phyloP scores from a whole-genome alignment of 1,284 basidiomycete genomes.

The Apiotrichum brassicae region DNA sequence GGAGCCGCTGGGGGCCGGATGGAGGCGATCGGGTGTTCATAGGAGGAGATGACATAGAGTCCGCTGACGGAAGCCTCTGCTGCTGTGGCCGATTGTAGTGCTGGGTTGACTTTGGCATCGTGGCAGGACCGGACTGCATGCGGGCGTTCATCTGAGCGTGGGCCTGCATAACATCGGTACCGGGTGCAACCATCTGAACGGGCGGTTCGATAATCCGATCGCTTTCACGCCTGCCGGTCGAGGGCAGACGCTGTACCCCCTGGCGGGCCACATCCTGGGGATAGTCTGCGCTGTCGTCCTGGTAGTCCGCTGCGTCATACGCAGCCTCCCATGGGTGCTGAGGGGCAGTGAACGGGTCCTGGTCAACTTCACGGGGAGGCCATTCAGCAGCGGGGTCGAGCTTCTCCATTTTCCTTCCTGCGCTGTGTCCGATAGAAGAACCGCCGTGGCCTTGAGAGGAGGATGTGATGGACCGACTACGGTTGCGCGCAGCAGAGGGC shows the following conservation, averaged over 20 bases:
- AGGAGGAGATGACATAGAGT: too few species aligned
- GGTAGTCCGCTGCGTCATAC: slow-evolving; percentile 1
- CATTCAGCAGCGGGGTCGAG: not conserved
- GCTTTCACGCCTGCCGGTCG: too few species aligned
- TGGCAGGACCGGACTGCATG: not conserved
- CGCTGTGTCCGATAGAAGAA: not conserved
- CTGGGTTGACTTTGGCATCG: not conserved
- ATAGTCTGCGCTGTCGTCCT: not conserved
- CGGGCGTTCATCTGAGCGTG: not conserved
- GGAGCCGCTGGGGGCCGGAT: not conserved
- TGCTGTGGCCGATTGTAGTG: not conserved
- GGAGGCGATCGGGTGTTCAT: not conserved
- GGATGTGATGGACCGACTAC: not conserved
- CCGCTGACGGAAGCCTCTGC: not conserved
- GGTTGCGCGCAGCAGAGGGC: not conserved
- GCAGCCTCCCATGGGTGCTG: slow-evolving; percentile 4
- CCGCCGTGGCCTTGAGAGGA: not conserved
- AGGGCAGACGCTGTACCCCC: too few species aligned
- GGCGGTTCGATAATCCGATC: not conserved
- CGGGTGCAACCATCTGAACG: not conserved
- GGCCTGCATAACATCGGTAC: not conserved
- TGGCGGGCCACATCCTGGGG: too few species aligned
- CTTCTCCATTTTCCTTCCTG: not conserved
- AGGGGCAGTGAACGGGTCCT: not conserved
- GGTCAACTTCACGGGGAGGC: not conserved